Percentiles rank a stretch among this genome's conserved stretches.
phyloP scores from a whole-genome alignment of 345 rosid genomes.

The Sisymbrium irio region DNA sequence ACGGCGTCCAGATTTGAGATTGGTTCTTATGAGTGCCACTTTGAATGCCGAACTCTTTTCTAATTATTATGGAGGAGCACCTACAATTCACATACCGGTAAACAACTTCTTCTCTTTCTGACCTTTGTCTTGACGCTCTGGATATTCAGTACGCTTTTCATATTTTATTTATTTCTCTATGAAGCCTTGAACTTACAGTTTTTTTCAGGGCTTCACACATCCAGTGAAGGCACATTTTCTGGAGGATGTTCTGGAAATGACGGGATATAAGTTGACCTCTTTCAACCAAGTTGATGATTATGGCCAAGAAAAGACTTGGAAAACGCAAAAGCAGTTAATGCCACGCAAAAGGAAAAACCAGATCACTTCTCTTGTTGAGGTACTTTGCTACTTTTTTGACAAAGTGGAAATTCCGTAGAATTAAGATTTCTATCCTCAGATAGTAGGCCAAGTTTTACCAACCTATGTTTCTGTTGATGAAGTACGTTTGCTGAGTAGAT shows the following conservation, averaged over 20 bases:
- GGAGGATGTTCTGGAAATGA: conserved; percentile 85
- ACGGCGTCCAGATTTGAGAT: conserved; percentile 88
- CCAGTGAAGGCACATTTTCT: conserved; percentile 81
- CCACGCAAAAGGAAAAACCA: conserved; percentile 93
- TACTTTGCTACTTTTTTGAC: conserved; percentile 26
- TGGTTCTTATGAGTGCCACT: conserved; percentile 98
- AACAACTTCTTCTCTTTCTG: conserved; percentile 29
- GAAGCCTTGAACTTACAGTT: neutral
- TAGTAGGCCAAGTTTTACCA: neutral
- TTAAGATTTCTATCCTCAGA: conserved; percentile 7
- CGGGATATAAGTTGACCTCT: conserved; percentile 85
- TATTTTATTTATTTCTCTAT: neutral
- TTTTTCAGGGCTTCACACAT: conserved; percentile 80
- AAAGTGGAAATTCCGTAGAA: conserved; percentile 12
- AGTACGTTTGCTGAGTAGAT: conserved; percentile 1
- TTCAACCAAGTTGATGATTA: conserved; percentile 97
- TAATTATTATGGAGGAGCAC: conserved; percentile 84
- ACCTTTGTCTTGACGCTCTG: conserved; percentile 3
- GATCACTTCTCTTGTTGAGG: conserved; percentile 95
- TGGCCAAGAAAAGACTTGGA: conserved; percentile 98
- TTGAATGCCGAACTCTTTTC: conserved; percentile 96
- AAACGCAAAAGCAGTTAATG: conserved; percentile 81
- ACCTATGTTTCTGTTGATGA: neutral
- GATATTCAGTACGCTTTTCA: neutral
- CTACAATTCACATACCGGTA: conserved; percentile 91